Base-by-base conservation (phyloP, 2,329 filamentous ascomycete species). In the Talaromyces rugulosus region DNA sequence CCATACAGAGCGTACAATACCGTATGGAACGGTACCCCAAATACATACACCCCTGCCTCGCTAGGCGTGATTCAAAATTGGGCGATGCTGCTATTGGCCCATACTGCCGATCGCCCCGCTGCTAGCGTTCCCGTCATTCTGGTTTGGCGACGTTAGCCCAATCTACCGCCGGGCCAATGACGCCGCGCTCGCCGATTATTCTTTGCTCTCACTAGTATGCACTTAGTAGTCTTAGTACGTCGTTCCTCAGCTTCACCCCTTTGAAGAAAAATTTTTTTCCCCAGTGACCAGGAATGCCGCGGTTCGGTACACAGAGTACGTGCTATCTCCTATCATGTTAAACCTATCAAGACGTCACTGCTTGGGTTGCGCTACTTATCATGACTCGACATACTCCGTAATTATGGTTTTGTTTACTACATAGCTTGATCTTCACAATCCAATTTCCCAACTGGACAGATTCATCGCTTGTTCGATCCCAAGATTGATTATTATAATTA, bases 51-150 rank as follows among this genome's bases (percentile, higher is more conserved):
- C 44, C 44, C 44, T 47, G 44, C 44, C 44, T 40, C 31, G 31
- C 8, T 9, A 16, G 36, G 36, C 36, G 36, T 16, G 28, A 30
- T 30, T 53, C 50, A 53, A 53, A 53, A 30, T 53, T 53, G 50
- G 28, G 28, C 27, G 27, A 30, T 53, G 14, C 18, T 30, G 27
- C 28, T 23, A 53, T 53, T 53, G 50, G 50, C 14, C 27, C 7
- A 9, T 11, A 12, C 27, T 31, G 50, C 50, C 50, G 50, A 53
- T 53, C 50, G 27, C 50, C 28, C 50, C 50, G 11, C 30, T 8
- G 14, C 50, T 53, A 53, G 50, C 50, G 50, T 53, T 53, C 50
- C 50, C 50, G 50, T 53, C 50, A 53, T 53, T 53, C 50, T 53
- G 50, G 50, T 53, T 53, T 53, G 50, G 50, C 30, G 50, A 53